phyloP scores from a whole-genome alignment of 106 monocot genomes.

The Narthecium ossifragum region DNA sequence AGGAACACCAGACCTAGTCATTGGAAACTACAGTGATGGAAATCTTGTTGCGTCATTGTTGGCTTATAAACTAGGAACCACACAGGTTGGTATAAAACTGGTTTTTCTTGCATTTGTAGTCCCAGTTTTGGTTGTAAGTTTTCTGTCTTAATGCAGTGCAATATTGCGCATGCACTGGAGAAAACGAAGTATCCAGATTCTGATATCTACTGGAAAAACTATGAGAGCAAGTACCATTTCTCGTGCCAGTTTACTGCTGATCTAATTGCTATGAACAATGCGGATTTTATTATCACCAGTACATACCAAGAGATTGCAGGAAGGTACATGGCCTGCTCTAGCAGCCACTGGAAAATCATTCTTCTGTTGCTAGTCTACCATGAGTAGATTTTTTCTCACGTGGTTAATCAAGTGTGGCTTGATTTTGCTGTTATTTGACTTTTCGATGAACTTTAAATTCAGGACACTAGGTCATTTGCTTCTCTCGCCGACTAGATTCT shows the following conservation, averaged over 20 bases:
- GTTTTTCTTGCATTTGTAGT: not conserved
- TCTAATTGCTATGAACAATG: constrained; percentile 90
- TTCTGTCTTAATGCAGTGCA: constrained; percentile 49
- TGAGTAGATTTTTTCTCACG: not conserved
- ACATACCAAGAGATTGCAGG: constrained; percentile 99
- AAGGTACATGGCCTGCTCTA: constrained; percentile 38
- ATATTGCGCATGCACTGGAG: constrained; percentile 95
- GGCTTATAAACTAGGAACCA: constrained; percentile 69
- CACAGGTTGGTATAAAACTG: constrained; percentile 37
- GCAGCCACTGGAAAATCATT: not conserved
- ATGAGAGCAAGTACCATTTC: constrained; percentile 89
- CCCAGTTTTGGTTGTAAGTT: not conserved
- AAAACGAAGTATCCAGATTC: constrained; percentile 99
- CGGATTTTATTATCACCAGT: constrained; percentile 97
- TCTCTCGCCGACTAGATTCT: too few species aligned
- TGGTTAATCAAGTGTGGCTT: not conserved
- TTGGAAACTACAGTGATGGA: constrained; percentile 94
- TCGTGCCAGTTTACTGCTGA: constrained; percentile 97
- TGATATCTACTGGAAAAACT: constrained; percentile 88
- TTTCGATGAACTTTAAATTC: too few species aligned
- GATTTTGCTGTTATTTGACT: too few species aligned
- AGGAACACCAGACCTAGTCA: constrained; percentile 74
- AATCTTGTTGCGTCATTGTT: constrained; percentile 91
- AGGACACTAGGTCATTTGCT: too few species aligned
- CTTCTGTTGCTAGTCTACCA: not conserved